Percentiles rank a stretch among this genome's conserved stretches.
These are phyloP conservation scores for Penicillium subrubescens DNA, from an alignment of 495 filamentous ascomycete genomes.

Conservation along the genomic window DNA sequence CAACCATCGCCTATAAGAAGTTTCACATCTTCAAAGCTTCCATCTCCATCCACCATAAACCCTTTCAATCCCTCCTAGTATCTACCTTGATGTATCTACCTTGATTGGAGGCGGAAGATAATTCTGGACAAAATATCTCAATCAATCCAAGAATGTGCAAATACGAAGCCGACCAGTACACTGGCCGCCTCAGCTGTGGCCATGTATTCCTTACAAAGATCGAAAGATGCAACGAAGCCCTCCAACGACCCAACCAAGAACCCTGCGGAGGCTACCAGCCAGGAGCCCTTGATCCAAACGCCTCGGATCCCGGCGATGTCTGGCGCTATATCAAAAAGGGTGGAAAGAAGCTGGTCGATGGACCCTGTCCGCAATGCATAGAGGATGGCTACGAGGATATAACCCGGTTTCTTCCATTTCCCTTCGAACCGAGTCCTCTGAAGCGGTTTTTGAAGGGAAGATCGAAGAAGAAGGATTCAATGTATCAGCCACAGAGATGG, in stretches of 20 bases:
- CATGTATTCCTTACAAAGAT: neutral
- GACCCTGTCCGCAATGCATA: constrained; percentile 2
- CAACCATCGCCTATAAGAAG: neutral
- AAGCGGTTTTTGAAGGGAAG: neutral
- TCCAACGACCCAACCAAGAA: neutral
- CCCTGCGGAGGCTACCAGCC: neutral
- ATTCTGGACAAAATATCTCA: neutral
- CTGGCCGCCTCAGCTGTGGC: neutral
- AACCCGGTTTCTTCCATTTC: neutral
- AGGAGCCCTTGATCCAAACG: neutral
- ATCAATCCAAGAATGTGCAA: neutral
- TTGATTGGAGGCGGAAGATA: neutral
- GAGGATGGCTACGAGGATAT: neutral
- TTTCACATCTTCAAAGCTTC: neutral
- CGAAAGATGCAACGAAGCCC: neutral
- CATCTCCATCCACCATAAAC: neutral
- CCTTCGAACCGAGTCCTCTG: neutral
- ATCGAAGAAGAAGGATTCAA: neutral
- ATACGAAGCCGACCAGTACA: neutral
- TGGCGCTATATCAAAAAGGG: neutral
- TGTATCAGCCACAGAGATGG: constrained; percentile 1
- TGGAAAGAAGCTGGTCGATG: neutral
- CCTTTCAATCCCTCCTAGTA: neutral
- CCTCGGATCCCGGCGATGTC: neutral
- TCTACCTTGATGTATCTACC: neutral